These are phyloP conservation scores for Cadophora malorum DNA, from an alignment of 2,329 filamentous ascomycete genomes.

Conservation along the genomic window DNA sequence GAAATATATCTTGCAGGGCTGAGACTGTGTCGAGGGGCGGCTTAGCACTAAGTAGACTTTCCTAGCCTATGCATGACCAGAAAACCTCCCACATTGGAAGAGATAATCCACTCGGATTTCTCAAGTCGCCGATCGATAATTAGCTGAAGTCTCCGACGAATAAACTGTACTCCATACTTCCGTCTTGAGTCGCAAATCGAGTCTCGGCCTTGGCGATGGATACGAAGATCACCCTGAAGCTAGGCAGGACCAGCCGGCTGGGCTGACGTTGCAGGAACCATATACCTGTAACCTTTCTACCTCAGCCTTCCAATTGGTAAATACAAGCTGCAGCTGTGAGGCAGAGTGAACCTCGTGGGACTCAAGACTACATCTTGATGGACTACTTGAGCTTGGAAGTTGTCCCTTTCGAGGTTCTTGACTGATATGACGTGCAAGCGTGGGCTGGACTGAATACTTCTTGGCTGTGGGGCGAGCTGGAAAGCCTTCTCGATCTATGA, in stretches of 20 bases:
- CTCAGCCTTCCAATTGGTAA: not conserved
- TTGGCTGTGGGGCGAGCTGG: not conserved
- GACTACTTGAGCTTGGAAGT: not conserved
- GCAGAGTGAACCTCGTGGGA: not conserved
- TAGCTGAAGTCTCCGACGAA: not conserved
- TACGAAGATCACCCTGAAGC: slow-evolving; percentile 7
- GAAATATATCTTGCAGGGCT: too few species aligned
- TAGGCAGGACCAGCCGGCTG: not conserved
- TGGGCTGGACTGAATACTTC: not conserved
- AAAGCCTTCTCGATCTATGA: not conserved
- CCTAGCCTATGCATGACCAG: not conserved
- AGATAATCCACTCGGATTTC: not conserved
- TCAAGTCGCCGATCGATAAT: not conserved
- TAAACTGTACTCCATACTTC: not conserved
- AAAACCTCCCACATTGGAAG: not conserved
- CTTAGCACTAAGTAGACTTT: not conserved
- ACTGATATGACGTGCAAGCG: not conserved
- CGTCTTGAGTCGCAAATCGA: not conserved
- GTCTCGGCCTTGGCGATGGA: slow-evolving; percentile 1
- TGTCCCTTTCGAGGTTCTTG: not conserved
- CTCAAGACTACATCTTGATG: not conserved
- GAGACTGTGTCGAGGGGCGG: too few species aligned
- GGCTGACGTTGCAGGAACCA: slow-evolving; percentile 1
- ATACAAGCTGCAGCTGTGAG: not conserved
- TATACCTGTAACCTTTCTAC: too few species aligned